Evolutionary conservation across 164 flowering plant genomes (phyloP), one percentile per base, ranked within the genome.

Genomic region (Magnolia sinica): DNA sequence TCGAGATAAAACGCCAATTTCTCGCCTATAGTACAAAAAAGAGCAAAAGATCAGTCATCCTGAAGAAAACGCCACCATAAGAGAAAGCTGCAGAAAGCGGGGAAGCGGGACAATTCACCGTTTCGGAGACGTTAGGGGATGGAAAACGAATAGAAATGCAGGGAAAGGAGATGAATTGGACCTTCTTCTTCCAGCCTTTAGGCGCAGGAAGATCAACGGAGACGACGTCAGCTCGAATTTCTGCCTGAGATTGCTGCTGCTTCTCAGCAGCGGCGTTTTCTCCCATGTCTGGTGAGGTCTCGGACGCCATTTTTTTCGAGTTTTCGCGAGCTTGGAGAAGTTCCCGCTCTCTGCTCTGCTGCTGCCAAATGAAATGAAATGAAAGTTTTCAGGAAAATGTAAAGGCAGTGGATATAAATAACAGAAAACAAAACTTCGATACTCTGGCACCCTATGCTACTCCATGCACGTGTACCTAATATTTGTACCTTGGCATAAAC

Each of bases 171-270:
- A 52, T 24, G 73, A 73, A 73, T 50, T 19, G 68, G 69, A 85
- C 87, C 87, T 81, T 83, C 83, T 85, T 85, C 50, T 59, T 79
- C 87, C 87, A 85, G 37, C 87, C 87, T 16, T 76, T 20, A 11
- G 87, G 87, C 45, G 87, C 87, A 16, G 87, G 84, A 20, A 85
- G 82, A 55, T 83, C 85, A 52, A 85, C 77, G 10, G 82, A 68
- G 75, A 79, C 85, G 51, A 73, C 68, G 31, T 82, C 84, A 50
- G 70, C 79, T 50, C 27, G 55, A 59, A 63, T 70, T n/a, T 64
- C 74, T 1, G 58, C 67, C 72, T n/a, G 61, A 45, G 50, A 45
- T 55, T 8, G 61, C 61, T 55, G 61, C 19, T 69, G 22, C 72
- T 69, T 69, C 50, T 14, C 49, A 9, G 3, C 19, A 8, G 72